phyloP scores from a whole-genome alignment of 768 basidiomycete genomes.

The Dentipellis fragilis region DNA sequence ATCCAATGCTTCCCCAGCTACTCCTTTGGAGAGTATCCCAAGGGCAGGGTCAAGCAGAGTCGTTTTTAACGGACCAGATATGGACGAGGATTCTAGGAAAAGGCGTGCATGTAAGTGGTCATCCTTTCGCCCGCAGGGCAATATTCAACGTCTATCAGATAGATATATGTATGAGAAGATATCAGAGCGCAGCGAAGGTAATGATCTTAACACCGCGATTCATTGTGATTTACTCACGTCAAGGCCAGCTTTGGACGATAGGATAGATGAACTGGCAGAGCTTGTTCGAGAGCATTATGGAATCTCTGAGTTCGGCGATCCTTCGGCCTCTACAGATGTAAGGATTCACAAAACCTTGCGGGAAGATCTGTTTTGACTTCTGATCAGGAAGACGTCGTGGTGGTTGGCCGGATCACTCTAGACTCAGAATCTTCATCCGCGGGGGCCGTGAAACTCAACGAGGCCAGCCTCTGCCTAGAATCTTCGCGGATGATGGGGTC shows the following conservation, averaged over 20 bases:
- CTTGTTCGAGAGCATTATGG: conserved; percentile 61
- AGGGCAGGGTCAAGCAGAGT: conserved; percentile 21
- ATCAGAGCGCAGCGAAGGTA: conserved; percentile 76
- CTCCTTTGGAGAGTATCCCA: too few species aligned
- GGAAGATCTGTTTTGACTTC: neutral
- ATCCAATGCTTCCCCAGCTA: too few species aligned
- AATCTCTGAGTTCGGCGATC: conserved; percentile 72
- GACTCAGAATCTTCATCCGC: conserved; percentile 52
- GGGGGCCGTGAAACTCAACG: conserved; percentile 62
- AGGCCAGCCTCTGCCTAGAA: conserved; percentile 70
- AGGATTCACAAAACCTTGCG: neutral
- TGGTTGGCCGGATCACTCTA: conserved; percentile 23
- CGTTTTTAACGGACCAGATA: conserved; percentile 20
- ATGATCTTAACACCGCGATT: conserved; percentile 4
- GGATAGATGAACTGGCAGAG: conserved; percentile 81
- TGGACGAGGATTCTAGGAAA: conserved; percentile 24
- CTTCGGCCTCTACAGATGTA: conserved; percentile 45
- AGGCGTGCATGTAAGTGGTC: conserved; percentile 45
- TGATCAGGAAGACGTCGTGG: conserved; percentile 24
- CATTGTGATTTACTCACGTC: neutral
- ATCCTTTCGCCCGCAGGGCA: neutral
- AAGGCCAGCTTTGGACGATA: conserved; percentile 62
- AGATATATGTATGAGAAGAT: conserved; percentile 93
- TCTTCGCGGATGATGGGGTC: conserved; percentile 72
- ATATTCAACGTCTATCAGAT: conserved; percentile 27